These are phyloP conservation scores for Cercospora janseana DNA, from an alignment of 2,329 filamentous ascomycete species.

Conservation along the genomic window DNA sequence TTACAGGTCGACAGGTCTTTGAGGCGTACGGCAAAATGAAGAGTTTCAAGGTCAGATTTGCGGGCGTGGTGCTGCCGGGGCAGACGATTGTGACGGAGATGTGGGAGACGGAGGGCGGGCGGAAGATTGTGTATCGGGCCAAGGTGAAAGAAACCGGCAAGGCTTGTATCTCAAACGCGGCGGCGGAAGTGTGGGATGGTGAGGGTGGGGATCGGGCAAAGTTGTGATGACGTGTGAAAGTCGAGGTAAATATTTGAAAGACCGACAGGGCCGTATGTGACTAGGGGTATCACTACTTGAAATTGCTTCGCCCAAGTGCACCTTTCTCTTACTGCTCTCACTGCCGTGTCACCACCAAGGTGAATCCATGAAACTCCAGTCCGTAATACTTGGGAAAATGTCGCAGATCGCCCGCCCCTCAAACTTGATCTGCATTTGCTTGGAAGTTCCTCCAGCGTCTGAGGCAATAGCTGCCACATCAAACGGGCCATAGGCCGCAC, in stretches of 20 bases:
- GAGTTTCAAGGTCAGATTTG: conserved; percentile 90
- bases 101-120: conserved; percentile 87
- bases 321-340: no score
- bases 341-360: no score
- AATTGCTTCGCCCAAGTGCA: no score
- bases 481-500: conserved; percentile 3
- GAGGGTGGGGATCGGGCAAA: conserved; percentile 40
- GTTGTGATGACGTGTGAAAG: no score
- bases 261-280: no score
- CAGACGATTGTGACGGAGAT: conserved; percentile 88
- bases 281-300: no score
- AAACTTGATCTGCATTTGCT: neutral
- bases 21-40: conserved; percentile 77
- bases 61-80: conserved; percentile 77
- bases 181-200: conserved; percentile 60
- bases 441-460: neutral
- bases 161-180: conserved; percentile 75
- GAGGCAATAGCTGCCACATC: neutral
- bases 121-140: conserved; percentile 76
- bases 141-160: conserved; percentile 92
- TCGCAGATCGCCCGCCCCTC: neutral
- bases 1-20: conserved; percentile 88
- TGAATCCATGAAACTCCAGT: no score
- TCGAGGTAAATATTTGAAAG: no score
- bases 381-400: no score